These are phyloP conservation scores for Lablab purpureus DNA, from an alignment of 306 rosid genomes.

Conservation along the genomic window DNA sequence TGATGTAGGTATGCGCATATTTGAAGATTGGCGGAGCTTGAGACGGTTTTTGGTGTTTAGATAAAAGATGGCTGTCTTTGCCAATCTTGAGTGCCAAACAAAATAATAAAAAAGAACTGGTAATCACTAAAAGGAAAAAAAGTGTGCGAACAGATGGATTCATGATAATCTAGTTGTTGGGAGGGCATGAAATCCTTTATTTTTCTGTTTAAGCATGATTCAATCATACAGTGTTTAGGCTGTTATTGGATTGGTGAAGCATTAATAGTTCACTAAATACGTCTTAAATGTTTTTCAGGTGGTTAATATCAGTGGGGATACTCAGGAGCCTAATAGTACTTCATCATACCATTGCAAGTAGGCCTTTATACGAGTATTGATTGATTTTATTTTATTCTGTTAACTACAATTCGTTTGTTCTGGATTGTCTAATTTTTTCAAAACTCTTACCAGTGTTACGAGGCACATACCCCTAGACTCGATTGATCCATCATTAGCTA, in stretches of 20 bases:
- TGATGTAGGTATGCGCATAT: not conserved
- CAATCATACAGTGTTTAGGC: not conserved
- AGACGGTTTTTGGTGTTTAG: slow-evolving; percentile 3
- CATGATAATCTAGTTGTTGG: slow-evolving; percentile 21
- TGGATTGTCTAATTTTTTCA: slow-evolving; percentile 12
- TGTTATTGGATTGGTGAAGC: slow-evolving; percentile 6
- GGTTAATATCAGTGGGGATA: slow-evolving; percentile 60
- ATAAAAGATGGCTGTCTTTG: not conserved
- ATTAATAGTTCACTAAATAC: slow-evolving; percentile 23
- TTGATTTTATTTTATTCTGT: slow-evolving; percentile 22
- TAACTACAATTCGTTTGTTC: not conserved
- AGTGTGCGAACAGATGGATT: not conserved
- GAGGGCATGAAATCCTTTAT: slow-evolving; percentile 1
- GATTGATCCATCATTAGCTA: slow-evolving; percentile 92
- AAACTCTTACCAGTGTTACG: slow-evolving; percentile 56
- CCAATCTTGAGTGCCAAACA: not conserved
- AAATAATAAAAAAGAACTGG: not conserved
- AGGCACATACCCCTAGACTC: slow-evolving; percentile 80
- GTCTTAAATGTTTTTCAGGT: slow-evolving; percentile 57
- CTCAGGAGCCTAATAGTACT: slow-evolving; percentile 67
- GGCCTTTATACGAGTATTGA: slow-evolving; percentile 37
- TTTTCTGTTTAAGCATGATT: slow-evolving; percentile 6
- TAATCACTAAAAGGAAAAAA: not conserved
- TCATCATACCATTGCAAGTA: slow-evolving; percentile 95
- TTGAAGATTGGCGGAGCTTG: slow-evolving; percentile 30